Evolutionary conservation across 495 filamentous ascomycete species (phyloP), one percentile per base, ranked within the genome.

Genomic region (Daldinia vernicosa): DNA sequence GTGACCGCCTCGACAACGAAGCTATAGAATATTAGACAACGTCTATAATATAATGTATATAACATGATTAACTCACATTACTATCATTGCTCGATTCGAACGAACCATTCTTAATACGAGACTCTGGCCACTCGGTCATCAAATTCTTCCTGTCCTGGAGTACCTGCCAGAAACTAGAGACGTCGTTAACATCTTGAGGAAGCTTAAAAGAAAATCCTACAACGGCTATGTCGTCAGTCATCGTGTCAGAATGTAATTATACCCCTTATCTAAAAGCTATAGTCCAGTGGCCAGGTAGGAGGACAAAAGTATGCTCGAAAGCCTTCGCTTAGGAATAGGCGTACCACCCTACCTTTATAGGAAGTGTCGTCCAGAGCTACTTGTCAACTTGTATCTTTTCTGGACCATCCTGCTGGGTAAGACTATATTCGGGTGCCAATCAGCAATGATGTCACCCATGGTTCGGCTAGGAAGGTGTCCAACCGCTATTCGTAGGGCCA

Each of bases 141-240:
- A 79, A 8, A 57, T 80, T 81, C 53, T 70, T 77, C n/a, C 73
- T 52, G 14, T 70, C 67, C 59, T 75, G n/a, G 17, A 79, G 72
- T 1, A 74, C 65, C 4, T 81, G 63, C 79, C 81, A 82, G 30
- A 82, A 75, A 27, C 68, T 71, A 9, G 69, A 54, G 33, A 72
- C 74, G 57, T 77, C 69, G 6, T 80, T 69, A 12, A 76, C 74
- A 37, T 74, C 77, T 59, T 76, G 74, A 8, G 81, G 80, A 0
- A 80, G 71, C 58, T 73, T 79, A 50, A 79, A 79, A 5, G 81
- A 76, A 53, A 78, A 75, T 3, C 81, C 81, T 22, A 84, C 70
- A 35, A 83, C 53, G 5, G 81, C 81, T 51, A 80, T 76, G 47
- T 60, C 58, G 55, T 60, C 57, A 47, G 35, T 65, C 51, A 66